Conservation (phyloP, 2,329 filamentous ascomycete species). For the Aspergillus sp. region DNA sequence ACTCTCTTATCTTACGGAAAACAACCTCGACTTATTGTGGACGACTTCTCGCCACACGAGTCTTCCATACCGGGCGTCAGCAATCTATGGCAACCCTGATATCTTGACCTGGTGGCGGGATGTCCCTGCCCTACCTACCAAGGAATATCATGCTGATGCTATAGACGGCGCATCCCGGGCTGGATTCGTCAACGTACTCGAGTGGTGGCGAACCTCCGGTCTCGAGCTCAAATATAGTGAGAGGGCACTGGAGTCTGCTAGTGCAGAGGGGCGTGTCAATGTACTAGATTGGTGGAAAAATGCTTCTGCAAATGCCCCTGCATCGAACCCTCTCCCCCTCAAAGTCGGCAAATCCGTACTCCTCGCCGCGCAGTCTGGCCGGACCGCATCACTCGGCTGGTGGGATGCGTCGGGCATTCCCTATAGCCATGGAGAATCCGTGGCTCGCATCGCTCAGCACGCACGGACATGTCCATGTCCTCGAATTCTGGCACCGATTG, state of each 20-base stretch:
- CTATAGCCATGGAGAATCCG: conserved; percentile 72
- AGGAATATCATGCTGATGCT: conserved; percentile 80
- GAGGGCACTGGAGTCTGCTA: conserved; percentile 80
- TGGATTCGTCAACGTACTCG: conserved; percentile 77
- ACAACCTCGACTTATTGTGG: conserved; percentile 73
- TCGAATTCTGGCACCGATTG: conserved; percentile 75
- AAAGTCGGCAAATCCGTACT: conserved; percentile 82
- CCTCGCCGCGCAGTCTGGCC: conserved; percentile 77
- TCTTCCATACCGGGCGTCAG: conserved; percentile 81
- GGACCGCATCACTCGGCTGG: conserved; percentile 73
- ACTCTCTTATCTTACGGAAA: conserved; percentile 65
- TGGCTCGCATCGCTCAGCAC: conserved; percentile 80
- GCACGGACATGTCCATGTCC: conserved; percentile 76
- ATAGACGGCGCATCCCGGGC: conserved; percentile 82
- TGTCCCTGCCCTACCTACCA: conserved; percentile 74
- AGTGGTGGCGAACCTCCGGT: conserved; percentile 85
- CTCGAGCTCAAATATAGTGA: conserved; percentile 82
- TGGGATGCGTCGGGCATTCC: conserved; percentile 81
- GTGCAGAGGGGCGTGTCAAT: conserved; percentile 73
- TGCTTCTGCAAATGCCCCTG: conserved; percentile 56
- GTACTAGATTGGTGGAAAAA: conserved; percentile 93
- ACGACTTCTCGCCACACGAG: conserved; percentile 77
- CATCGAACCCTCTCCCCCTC: conserved; percentile 50
- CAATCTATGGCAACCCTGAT: conserved; percentile 76
- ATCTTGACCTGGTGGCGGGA: conserved; percentile 90